Base-by-base conservation (phyloP, 2,329 filamentous ascomycete species). In the Alternaria rosae region DNA sequence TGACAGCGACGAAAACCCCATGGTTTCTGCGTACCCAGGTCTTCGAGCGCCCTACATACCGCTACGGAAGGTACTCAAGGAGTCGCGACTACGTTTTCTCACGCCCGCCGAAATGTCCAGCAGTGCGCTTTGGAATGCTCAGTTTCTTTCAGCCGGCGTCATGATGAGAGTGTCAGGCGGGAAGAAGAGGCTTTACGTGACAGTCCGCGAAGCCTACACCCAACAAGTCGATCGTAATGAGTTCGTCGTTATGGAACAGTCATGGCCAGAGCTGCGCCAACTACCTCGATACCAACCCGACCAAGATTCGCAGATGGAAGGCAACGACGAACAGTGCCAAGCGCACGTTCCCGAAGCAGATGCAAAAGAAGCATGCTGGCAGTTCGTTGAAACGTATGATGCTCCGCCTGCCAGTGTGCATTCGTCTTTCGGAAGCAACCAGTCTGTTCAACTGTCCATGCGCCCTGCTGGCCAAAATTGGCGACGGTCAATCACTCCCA, bases 21-120 rank as follows among this genome's bases (percentile, higher is more conserved):
- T 68, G 44, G 60, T 76, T n/a, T 58, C 60, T 32, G 53, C 69
- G 1, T 70, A 72, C 38, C 80, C 89, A 20, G 91, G 89, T 6
- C 82, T 94, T 17, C 85, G 86, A 56, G 88, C 90, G 44, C 79
- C 86, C 0, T 92, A 91, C 85, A 85, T 94, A n/a, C 92, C 92
- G 6, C 82, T 94, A 17, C 87, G 91, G 53, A 94, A 94, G 76
- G 82, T 92, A 3, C 87, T 91, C 73, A 92, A 91, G 72, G 90
- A 92, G 59, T 89, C 89, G 0, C 86, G 88, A 25, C 83, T 94
- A 7, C 87, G 88, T 1, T 93, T 93, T 69, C 82, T 94, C 11
- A 86, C 86, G 6, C 88, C 88, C 1, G 83, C 87, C 1, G 92
- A 94, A 75, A 91, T 94, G 88, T 80, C 91, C 38, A 93, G 89